Conservation (phyloP, 495 filamentous ascomycete genomes). For the Penicillium nucicola region DNA sequence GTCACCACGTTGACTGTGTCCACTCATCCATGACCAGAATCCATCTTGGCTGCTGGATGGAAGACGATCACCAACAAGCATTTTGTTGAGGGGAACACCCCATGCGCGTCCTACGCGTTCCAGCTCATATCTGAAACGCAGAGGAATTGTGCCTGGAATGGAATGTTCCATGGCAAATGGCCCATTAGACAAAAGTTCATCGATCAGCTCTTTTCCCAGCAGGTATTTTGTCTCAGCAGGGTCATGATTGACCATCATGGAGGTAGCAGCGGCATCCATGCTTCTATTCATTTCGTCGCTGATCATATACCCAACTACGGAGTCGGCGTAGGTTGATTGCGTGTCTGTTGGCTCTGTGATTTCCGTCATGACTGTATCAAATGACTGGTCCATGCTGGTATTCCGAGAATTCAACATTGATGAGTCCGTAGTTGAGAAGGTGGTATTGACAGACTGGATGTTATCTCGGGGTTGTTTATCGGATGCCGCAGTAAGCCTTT, state of each 20-base stretch:
- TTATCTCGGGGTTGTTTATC: neutral
- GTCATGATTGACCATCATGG: neutral
- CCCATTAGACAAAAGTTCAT: conserved; percentile 24
- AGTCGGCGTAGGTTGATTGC: conserved; percentile 32
- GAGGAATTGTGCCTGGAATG: conserved; percentile 27
- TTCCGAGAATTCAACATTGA: conserved; percentile 14
- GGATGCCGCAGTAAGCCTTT: neutral
- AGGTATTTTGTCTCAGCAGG: conserved; percentile 3
- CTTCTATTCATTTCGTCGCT: conserved; percentile 20
- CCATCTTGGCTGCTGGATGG: conserved; percentile 28
- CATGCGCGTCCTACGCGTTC: conserved; percentile 37
- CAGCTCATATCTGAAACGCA: conserved; percentile 46
- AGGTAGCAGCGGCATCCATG: conserved; percentile 6
- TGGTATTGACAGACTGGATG: conserved; percentile 5
- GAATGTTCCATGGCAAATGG: conserved; percentile 32
- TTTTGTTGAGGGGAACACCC: conserved; percentile 30
- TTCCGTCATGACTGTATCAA: conserved; percentile 32
- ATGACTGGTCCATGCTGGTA: conserved; percentile 22
- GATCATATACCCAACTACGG: conserved; percentile 24
- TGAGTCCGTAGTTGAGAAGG: conserved; percentile 22
- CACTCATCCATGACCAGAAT: conserved; percentile 39
- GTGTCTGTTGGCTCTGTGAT: conserved; percentile 27
- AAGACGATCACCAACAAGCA: conserved; percentile 25
- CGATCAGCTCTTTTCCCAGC: conserved; percentile 23
- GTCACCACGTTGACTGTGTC: conserved; percentile 26